These are phyloP conservation scores for Ehretia macrophylla DNA, from an alignment of 257 asterid genomes.

Conservation along the genomic window DNA sequence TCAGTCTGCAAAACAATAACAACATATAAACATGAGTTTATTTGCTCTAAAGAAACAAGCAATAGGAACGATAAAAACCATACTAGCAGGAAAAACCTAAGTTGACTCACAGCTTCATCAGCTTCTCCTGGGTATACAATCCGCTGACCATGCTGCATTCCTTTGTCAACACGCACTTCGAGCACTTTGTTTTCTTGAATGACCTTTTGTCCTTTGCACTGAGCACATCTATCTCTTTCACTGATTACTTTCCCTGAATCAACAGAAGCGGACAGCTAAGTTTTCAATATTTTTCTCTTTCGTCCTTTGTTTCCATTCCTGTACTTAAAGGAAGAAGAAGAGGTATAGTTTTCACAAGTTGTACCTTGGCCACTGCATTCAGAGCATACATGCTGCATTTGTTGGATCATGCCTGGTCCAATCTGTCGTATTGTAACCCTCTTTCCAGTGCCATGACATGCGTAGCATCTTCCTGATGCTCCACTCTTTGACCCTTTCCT, in stretches of 20 bases:
- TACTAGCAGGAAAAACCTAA: background rate
- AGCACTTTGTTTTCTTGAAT: conserved; percentile 30
- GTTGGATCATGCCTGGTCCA: conserved; percentile 48
- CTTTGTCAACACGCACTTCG: conserved; percentile 42
- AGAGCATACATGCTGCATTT: conserved; percentile 41
- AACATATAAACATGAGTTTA: background rate
- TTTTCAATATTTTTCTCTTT: too few relatives aligned
- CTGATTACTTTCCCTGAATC: conserved; percentile 36
- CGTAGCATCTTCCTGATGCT: conserved; percentile 34
- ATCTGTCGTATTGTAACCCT: conserved; percentile 25
- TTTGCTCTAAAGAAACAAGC: background rate
- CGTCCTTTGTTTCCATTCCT: too few relatives aligned
- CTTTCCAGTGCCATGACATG: conserved; percentile 50
- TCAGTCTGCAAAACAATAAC: conserved; percentile 31
- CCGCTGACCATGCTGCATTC: conserved; percentile 36
- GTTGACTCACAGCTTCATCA: conserved; percentile 36
- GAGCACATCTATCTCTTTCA: conserved; percentile 34
- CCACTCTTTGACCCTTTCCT: conserved; percentile 57
- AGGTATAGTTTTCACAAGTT: background rate
- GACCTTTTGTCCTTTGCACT: conserved; percentile 41
- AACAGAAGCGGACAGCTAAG: background rate
- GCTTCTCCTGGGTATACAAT: conserved; percentile 36
- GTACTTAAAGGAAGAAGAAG: background rate
- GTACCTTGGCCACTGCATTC: conserved; percentile 44
- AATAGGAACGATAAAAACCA: background rate